Base-by-base conservation (phyloP, 2,329 filamentous ascomycete species). In the Penicillium concentricum region DNA sequence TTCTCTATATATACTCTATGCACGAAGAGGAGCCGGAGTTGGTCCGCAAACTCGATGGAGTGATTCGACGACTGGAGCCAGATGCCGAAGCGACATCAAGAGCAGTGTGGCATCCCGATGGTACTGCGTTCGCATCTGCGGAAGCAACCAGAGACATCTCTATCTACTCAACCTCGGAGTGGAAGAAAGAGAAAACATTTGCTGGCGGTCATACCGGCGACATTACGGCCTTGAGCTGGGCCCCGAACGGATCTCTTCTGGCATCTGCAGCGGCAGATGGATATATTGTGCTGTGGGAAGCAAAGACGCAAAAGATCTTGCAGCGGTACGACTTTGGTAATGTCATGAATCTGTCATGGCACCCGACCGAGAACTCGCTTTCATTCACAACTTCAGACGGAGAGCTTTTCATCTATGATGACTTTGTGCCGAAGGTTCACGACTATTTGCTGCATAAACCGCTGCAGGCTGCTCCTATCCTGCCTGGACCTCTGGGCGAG, bases 321-420 rank as follows among this genome's bases (percentile, higher is more conserved):
- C 87, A 89, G 57, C 87, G 86, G 61, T 82, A 90, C 65, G 89
- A 93, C 55, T 92, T 93, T 69, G 81, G 87, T 51, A 92, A 92
- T 61, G 89, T 97, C 54, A 85, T 94, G 63, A 90, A 92, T 61
- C 81, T 99, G 57, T 84, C 86, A 30, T 99, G 94, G 93, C 94
- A 99, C 69, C 92, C 92, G 6, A 88, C 83, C 1, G 87, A 92
- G 61, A 99, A 99, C 66, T 84, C 93, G 3, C 76, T 94, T 1
- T 95, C 92, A 0, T 97, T 97, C 68, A 95, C 93, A 0, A 97
- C 91, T 37, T 90, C 88, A 1, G 90, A 96, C 57, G 94, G 95
- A 60, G 92, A 97, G 73, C 85, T 97, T 13, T 97, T 91, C 72
- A 97, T 97, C 54, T 89, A 92, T 69, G 86, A 76, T 54, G 68